These are phyloP conservation scores for Boletus insuetus DNA, from an alignment of 768 basidiomycete genomes.

Conservation along the genomic window DNA sequence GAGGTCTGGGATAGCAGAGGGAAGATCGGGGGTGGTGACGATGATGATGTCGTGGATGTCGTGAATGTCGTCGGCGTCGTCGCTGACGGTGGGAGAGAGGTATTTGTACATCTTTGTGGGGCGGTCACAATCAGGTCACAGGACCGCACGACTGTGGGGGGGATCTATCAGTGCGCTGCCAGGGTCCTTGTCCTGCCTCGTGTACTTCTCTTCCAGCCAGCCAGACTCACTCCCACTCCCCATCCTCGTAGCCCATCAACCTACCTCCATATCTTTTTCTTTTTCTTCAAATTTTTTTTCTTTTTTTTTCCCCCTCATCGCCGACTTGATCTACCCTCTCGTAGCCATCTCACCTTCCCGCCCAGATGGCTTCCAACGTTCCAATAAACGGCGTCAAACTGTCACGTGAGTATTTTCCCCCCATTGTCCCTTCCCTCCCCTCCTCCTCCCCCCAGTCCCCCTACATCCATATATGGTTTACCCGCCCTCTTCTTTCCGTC, in stretches of 20 bases:
- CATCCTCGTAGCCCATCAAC: not conserved
- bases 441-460: constrained; percentile 13
- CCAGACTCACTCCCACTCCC: not conserved
- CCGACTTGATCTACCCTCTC: constrained; percentile 8
- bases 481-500: constrained; percentile 23
- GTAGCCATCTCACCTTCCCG: not conserved
- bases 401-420: constrained; percentile 58
- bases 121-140: constrained; percentile 31
- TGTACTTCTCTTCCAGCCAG: constrained; percentile 6
- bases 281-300: not conserved
- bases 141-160: constrained; percentile 19
- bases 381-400: constrained; percentile 89
- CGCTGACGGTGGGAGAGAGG: not conserved
- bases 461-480: constrained; percentile 29
- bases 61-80: not conserved
- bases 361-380: constrained; percentile 67
- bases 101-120: constrained; percentile 34
- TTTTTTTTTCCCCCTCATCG: constrained; percentile 8
- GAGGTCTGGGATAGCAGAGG: too few species aligned
- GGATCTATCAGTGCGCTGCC: constrained; percentile 22
- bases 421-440: constrained; percentile 11
- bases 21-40: too few species aligned
- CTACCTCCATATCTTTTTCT: too few species aligned
- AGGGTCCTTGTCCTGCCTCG: constrained; percentile 26
- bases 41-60: too few species aligned